phyloP scores from a whole-genome alignment of 1,139 yeast species.

The Magnusiomyces tetraspermus region DNA sequence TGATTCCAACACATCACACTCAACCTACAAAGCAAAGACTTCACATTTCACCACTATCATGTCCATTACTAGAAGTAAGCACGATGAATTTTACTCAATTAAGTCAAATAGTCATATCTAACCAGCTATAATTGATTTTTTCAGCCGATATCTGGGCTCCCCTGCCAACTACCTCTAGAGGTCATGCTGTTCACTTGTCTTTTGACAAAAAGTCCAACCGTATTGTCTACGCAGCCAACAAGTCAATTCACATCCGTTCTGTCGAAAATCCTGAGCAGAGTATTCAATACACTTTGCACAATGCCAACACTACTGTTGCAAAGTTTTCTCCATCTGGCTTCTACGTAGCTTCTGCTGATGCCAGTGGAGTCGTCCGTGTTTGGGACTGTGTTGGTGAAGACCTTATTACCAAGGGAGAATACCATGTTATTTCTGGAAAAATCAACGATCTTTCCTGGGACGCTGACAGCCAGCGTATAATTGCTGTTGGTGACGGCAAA shows the following conservation, averaged over 20 bases:
- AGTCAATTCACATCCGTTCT: slow-evolving; percentile 65
- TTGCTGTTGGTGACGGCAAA: slow-evolving; percentile 93
- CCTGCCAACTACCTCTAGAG: slow-evolving; percentile 67
- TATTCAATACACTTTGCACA: slow-evolving; percentile 66
- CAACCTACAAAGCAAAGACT: too few relatives aligned
- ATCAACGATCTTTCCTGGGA: slow-evolving; percentile 89
- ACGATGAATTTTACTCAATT: too few relatives aligned
- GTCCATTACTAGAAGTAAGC: too few relatives aligned
- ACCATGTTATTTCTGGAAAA: slow-evolving; percentile 71
- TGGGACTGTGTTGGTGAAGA: slow-evolving; percentile 71
- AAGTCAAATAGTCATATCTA: too few relatives aligned
- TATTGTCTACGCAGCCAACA: slow-evolving; percentile 72
- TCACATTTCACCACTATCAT: too few relatives aligned
- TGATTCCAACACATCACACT: too few relatives aligned
- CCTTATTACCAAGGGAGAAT: slow-evolving; percentile 66
- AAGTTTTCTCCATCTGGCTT: slow-evolving; percentile 82
- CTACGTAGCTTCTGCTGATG: slow-evolving; percentile 89
- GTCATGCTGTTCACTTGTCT: slow-evolving; percentile 59
- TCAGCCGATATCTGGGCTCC: slow-evolving; percentile 44
- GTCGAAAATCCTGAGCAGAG: slow-evolving; percentile 43
- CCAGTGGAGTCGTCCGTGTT: slow-evolving; percentile 71
- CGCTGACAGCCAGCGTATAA: slow-evolving; percentile 70
- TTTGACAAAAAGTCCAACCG: slow-evolving; percentile 61
- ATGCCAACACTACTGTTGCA: slow-evolving; percentile 66
- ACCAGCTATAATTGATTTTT: not conserved